Evolutionary conservation across 768 basidiomycete genomes (phyloP), one percentile per base, ranked within the genome.

Genomic region (Clavulina sp.): DNA sequence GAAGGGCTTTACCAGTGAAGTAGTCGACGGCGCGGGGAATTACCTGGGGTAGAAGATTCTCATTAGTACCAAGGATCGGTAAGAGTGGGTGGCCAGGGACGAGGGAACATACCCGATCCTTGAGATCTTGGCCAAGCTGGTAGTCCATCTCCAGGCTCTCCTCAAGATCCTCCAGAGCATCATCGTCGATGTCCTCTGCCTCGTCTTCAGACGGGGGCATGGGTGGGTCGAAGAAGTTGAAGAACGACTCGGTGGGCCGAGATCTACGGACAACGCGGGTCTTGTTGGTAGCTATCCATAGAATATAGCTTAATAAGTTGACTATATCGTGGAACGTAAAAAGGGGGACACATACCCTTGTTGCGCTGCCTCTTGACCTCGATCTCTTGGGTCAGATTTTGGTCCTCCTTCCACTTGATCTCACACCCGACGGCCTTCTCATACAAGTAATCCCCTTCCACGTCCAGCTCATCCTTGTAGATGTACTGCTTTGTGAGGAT

Each of bases 281-380:
- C 55, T 68, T 68, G 62, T 68, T 68, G 52, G 70, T 71, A 57
- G 68, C 69, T 71, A 51, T 19, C 9, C 34, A 46, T 28, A 7
- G 43, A 18, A 16, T 0, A 21, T 16, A 41, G 46, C 21, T 29
- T n/a, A n/a, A n/a, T n/a, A n/a, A n/a, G n/a, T n/a, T n/a, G n/a
- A n/a, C n/a, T n/a, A 18, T 48, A 52, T 26, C 34, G 32, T 21
- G 28, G 43, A 52, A 23, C 29, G 21, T 41, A 33, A 41, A 55
- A 34, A 48, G 26, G 29, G n/a, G 13, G 28, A 47, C 24, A 68
- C 77, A 52, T 60, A 95, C 92, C 91, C 76, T 96, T 99, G 71
- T 99, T 99, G 61, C 93, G 73, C 69, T 97, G 93, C 73, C 95
- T 96, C 76, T 93, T 95, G 66, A 96, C 92, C 71, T 97, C 93